Evolutionary conservation across 805 yeast species (phyloP).

Genomic region (Ogataea haglerorum): DNA sequence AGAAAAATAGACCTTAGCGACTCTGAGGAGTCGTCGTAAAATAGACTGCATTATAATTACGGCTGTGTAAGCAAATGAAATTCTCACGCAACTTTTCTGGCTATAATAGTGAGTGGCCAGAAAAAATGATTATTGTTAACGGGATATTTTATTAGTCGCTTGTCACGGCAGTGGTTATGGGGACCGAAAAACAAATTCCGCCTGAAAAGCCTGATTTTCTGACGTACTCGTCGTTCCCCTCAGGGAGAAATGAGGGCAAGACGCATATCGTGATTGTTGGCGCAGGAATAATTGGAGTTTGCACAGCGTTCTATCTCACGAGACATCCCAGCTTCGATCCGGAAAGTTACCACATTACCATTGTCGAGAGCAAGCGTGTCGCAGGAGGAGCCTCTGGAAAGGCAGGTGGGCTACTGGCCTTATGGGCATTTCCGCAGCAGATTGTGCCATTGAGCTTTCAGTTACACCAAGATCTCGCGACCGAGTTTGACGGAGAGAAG

Average conservation of each 20-base stretch:
- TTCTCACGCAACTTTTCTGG: conserved; percentile 17
- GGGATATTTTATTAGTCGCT: neutral
- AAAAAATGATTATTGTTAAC: neutral
- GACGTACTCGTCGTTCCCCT: conserved; percentile 38
- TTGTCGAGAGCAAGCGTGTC: conserved; percentile 83
- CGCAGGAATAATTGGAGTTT: conserved; percentile 95
- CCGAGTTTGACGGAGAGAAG: conserved; percentile 72
- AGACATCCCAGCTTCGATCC: conserved; percentile 78
- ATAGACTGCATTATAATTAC: conserved; percentile 1
- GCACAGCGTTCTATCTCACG: conserved; percentile 86
- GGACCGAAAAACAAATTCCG: conserved; percentile 18
- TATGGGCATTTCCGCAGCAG: conserved; percentile 97
- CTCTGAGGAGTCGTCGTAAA: conserved; percentile 19
- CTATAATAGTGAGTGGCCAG: conserved; percentile 1
- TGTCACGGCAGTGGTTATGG: conserved; percentile 15
- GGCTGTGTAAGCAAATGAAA: conserved; percentile 10
- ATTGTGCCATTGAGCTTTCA: conserved; percentile 84
- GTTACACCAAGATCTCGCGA: conserved; percentile 79
- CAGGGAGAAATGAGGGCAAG: conserved; percentile 54
- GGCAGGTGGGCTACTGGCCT: conserved; percentile 92
- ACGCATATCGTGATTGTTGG: conserved; percentile 83
- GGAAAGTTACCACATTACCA: conserved; percentile 71
- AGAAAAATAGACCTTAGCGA: conserved; percentile 12
- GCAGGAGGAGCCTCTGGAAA: conserved; percentile 98
- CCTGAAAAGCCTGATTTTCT: conserved; percentile 28